These are phyloP conservation scores for Penicillium sp. DNA, from an alignment of 2,329 filamentous ascomycete genomes.

Conservation along the genomic window DNA sequence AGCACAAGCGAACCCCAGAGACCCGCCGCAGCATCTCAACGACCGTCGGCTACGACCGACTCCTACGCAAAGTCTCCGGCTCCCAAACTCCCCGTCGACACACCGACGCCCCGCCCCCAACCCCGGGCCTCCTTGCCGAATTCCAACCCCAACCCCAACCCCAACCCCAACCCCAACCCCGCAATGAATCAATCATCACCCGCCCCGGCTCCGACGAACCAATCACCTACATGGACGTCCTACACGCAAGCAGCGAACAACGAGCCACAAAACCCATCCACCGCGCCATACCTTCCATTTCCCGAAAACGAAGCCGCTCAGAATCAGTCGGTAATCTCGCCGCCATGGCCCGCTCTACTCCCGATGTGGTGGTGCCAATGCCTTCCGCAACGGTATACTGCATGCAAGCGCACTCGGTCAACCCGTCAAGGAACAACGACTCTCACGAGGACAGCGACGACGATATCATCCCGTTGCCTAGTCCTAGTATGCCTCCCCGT, in stretches of 20 bases:
- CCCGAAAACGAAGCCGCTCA: conserved; percentile 12
- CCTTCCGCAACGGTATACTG: conserved; percentile 29
- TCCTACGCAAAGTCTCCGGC: conserved; percentile 20
- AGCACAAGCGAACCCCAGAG: conserved; percentile 27
- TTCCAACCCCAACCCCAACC: conserved; percentile 30
- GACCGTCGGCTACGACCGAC: conserved; percentile 20
- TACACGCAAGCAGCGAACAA: conserved; percentile 22
- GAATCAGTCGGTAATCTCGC: conserved; percentile 13
- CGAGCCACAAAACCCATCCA: not conserved
- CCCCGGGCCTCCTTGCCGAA: conserved; percentile 28
- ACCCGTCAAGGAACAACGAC: conserved; percentile 22
- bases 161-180: conserved; percentile 29
- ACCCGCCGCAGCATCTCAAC: conserved; percentile 32
- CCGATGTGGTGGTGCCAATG: conserved; percentile 11
- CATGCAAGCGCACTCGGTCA: conserved; percentile 36
- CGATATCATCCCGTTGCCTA: conserved; percentile 37
- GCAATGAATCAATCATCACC: not conserved
- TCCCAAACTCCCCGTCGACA: conserved; percentile 34
- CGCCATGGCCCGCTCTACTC: conserved; percentile 4
- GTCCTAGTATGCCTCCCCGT: conserved; percentile 21
- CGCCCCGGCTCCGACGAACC: conserved; percentile 14
- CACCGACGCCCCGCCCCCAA: conserved; percentile 41
- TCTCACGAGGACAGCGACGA: conserved; percentile 33
- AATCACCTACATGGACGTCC: conserved; percentile 32
- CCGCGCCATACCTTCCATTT: conserved; percentile 2